A percentile compares a stretch with the other conserved stretches of the same genome.
Conservation (phyloP, 2,329 filamentous ascomycete species). For the Aspergillus ochraceoroseus region DNA sequence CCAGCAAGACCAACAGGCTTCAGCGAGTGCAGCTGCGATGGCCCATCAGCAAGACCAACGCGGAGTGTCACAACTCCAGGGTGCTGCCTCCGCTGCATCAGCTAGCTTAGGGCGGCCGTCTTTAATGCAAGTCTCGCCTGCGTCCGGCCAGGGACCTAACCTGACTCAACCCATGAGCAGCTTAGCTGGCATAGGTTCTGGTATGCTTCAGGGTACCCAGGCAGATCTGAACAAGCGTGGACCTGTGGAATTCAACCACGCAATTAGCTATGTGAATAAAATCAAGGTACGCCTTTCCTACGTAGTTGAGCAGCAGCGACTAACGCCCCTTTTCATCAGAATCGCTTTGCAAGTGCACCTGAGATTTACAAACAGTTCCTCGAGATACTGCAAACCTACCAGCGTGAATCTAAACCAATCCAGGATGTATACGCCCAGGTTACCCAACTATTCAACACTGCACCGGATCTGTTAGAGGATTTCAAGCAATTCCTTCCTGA, state of each 20-base stretch:
- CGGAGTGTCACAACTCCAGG: constrained; percentile 62
- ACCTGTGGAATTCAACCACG: constrained; percentile 97
- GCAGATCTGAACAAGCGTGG: constrained; percentile 72
- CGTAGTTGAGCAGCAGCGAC: neutral
- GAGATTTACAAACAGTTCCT: constrained; percentile 99
- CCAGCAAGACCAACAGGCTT: constrained; percentile 46
- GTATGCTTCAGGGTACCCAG: constrained; percentile 52
- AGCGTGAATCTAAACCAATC: constrained; percentile 95
- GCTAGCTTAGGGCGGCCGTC: constrained; percentile 44
- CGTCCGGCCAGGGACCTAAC: constrained; percentile 42
- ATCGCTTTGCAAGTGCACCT: constrained; percentile 91
- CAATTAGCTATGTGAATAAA: constrained; percentile 98
- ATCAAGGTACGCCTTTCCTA: constrained; percentile 69
- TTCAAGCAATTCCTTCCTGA: constrained; percentile 98
- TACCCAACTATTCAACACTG: constrained; percentile 85
- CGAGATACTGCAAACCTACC: constrained; percentile 96
- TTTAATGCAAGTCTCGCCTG: constrained; percentile 47
- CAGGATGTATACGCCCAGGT: constrained; percentile 98
- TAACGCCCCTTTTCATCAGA: constrained; percentile 57
- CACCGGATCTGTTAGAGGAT: constrained; percentile 90
- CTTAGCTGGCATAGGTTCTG: constrained; percentile 58
- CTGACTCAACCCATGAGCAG: constrained; percentile 53
- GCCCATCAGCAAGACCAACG: constrained; percentile 61
- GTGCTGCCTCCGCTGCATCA: constrained; percentile 59
- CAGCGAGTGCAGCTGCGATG: constrained; percentile 42